These are phyloP conservation scores for Scheffersomyces insectosa DNA, from an alignment of 1,139 yeast genomes.

Conservation along the genomic window DNA sequence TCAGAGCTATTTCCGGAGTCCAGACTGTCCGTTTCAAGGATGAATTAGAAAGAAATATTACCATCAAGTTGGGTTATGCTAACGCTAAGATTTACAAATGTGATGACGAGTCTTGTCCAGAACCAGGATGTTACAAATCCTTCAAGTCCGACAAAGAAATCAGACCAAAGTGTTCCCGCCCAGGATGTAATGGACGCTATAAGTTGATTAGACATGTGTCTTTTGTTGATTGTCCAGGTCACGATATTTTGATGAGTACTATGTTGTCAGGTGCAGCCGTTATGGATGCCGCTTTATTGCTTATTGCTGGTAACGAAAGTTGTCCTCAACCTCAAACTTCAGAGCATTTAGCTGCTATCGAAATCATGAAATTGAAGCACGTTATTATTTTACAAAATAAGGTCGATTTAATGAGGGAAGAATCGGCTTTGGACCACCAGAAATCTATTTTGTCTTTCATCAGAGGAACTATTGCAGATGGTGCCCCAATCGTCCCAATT, in stretches of 20 bases:
- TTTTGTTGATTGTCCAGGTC: constrained; percentile 99
- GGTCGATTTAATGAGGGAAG: constrained; percentile 98
- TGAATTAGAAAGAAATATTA: constrained; percentile 97
- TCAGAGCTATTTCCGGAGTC: constrained; percentile 97
- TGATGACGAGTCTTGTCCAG: constrained; percentile 82
- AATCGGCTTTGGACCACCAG: constrained; percentile 93
- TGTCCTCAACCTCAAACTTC: constrained; percentile 99
- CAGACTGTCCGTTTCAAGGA: constrained; percentile 99
- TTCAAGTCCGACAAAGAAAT: constrained; percentile 94
- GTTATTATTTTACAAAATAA: constrained; percentile 96
- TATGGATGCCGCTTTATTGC: constrained; percentile 97
- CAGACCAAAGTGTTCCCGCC: constrained; percentile 85
- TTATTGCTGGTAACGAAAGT: constrained; percentile 97
- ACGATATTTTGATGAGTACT: constrained; percentile 99
- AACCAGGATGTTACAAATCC: constrained; percentile 93
- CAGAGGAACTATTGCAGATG: constrained; percentile 97
- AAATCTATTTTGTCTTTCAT: constrained; percentile 88
- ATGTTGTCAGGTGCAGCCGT: constrained; percentile 99
- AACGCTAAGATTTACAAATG: constrained; percentile 97
- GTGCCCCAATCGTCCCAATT: constrained; percentile 98
- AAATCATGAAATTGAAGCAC: constrained; percentile 97
- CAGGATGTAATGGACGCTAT: constrained; percentile 84
- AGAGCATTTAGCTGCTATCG: constrained; percentile 99
- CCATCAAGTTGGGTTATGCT: constrained; percentile 97
- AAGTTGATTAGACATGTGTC: constrained; percentile 93